phyloP scores from a whole-genome alignment of 2,329 filamentous ascomycete genomes.

The Pseudonectria buxi region DNA sequence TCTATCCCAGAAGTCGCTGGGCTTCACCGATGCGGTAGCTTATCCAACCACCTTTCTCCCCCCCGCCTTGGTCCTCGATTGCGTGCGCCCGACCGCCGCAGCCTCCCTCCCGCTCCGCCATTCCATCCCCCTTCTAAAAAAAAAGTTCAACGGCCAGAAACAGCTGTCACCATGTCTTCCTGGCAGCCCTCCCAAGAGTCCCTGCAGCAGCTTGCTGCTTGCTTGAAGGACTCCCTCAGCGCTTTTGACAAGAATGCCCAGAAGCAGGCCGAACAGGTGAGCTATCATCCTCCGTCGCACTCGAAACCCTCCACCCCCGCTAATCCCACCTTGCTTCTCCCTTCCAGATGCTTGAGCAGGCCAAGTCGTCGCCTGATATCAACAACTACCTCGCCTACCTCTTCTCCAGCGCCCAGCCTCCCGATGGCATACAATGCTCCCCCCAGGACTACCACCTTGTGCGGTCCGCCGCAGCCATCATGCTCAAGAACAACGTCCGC shows the following conservation, averaged over 20 bases:
- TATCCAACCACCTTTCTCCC: constrained; percentile 8
- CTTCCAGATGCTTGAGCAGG: constrained; percentile 81
- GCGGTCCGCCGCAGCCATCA: constrained; percentile 81
- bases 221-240: constrained; percentile 86
- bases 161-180: constrained; percentile 54
- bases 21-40: constrained; percentile 22
- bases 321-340: constrained; percentile 13
- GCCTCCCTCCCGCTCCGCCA: constrained; percentile 1
- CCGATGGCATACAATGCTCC: constrained; percentile 53
- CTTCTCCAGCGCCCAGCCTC: constrained; percentile 63
- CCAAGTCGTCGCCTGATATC: constrained; percentile 82
- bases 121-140: constrained; percentile 5
- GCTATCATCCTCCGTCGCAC: constrained; percentile 23
- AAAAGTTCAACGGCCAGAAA: constrained; percentile 11
- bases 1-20: constrained; percentile 17
- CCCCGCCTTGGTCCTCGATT: constrained; percentile 10
- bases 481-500: constrained; percentile 92
- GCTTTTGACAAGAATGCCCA: constrained; percentile 71
- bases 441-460: constrained; percentile 63
- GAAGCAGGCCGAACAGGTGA: constrained; percentile 82
- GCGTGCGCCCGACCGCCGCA: constrained; percentile 2
- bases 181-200: constrained; percentile 90
- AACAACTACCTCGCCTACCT: constrained; percentile 96
- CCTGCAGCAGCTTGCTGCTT: constrained; percentile 81
- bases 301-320: constrained; percentile 8